phyloP scores from a whole-genome alignment of 139 green algal species.

The Chlamydomonas urium region DNA sequence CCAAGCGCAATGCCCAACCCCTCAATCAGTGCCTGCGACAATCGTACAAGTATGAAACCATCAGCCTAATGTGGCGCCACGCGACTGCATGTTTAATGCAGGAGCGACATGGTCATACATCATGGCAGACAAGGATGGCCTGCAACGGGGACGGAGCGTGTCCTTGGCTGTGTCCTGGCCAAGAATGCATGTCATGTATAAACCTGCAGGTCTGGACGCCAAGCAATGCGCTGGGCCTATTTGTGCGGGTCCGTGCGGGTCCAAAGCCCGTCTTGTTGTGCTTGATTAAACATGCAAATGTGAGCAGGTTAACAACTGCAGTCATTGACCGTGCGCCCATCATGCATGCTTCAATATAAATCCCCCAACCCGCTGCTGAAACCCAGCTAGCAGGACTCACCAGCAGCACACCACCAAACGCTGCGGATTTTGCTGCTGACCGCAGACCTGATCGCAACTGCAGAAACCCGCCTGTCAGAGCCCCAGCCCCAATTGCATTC shows the following conservation, averaged over 20 bases:
- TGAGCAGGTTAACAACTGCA: not conserved
- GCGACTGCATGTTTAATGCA: not conserved
- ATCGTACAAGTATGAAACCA: not conserved
- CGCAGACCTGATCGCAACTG: slow-evolving; percentile 79
- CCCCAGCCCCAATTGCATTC: slow-evolving; percentile 93
- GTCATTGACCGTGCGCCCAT: too few relatives aligned
- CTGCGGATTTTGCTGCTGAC: slow-evolving; percentile 72
- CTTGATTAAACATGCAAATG: not conserved
- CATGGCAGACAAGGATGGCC: not conserved
- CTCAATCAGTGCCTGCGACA: slow-evolving; percentile 94
- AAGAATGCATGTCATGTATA: not conserved
- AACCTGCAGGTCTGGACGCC: not conserved
- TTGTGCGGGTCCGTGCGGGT: not conserved
- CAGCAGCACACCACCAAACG: slow-evolving; percentile 91
- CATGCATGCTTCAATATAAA: slow-evolving; percentile 8
- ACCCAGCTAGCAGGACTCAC: slow-evolving; percentile 22
- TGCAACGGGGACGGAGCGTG: not conserved
- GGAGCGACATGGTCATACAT: not conserved
- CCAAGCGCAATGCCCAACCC: slow-evolving; percentile 93
- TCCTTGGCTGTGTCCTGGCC: not conserved
- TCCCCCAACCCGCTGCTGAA: not conserved
- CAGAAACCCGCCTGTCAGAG: slow-evolving; percentile 89
- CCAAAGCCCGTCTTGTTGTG: not conserved
- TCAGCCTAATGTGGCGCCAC: not conserved
- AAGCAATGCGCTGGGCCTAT: not conserved